Conservation (phyloP, 1,139 yeast species). For the Protomyces inouyei region DNA sequence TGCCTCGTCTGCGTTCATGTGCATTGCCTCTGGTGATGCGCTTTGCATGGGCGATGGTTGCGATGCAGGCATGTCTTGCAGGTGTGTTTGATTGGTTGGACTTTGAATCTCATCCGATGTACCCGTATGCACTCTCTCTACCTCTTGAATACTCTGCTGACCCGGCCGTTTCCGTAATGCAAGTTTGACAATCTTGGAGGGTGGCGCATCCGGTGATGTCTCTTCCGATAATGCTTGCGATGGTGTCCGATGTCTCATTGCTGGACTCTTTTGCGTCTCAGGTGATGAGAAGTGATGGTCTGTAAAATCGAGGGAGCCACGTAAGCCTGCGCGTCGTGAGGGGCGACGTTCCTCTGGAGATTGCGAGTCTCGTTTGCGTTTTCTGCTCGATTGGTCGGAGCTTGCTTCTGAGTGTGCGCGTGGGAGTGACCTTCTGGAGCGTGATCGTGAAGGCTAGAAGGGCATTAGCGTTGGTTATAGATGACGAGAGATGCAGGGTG, state of each 20-base stretch:
- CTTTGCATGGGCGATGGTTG: no score
- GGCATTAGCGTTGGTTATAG: background rate
- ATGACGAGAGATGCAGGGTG: background rate
- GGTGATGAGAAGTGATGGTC: background rate
- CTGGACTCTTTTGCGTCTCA: background rate
- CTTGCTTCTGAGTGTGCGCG: background rate
- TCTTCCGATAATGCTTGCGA: background rate
- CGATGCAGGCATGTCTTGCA: background rate
- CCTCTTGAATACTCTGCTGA: background rate
- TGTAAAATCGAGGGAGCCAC: background rate
- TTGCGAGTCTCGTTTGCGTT: slow-evolving; percentile 20
- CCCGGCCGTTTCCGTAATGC: background rate
- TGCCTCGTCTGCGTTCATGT: background rate
- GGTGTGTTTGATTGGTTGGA: background rate
- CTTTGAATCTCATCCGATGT: background rate
- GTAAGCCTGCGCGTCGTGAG: slow-evolving; percentile 5
- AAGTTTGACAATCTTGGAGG: background rate
- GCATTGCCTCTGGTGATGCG: background rate
- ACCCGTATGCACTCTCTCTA: background rate
- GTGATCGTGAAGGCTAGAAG: background rate
- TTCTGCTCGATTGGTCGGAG: background rate
- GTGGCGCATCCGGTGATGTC: background rate
- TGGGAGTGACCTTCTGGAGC: background rate
- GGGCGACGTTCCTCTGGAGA: slow-evolving; percentile 8
- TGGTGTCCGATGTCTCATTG: background rate